Percentiles rank a stretch among this genome's conserved stretches.
These are phyloP conservation scores for Cryptosporidium meleagridis DNA, from an alignment of 169 alveolate genomes.

Conservation along the genomic window DNA sequence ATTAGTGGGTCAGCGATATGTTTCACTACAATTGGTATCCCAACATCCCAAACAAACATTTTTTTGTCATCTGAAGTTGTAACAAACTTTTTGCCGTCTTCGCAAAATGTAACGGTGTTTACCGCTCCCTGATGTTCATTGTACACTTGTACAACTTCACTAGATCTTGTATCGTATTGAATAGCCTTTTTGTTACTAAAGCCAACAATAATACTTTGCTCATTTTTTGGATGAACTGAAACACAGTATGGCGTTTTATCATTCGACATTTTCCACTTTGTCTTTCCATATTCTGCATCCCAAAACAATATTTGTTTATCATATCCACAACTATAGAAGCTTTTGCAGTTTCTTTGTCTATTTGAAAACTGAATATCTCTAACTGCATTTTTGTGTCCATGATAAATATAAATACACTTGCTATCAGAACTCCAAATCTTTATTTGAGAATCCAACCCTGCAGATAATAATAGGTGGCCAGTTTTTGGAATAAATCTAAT, in stretches of 20 bases:
- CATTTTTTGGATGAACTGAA: constrained; percentile 90
- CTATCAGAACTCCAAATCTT: constrained; percentile 94
- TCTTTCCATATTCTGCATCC: constrained; percentile 98
- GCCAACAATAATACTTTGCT: constrained; percentile 92
- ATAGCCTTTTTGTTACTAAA: constrained; percentile 91
- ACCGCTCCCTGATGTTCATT: constrained; percentile 95
- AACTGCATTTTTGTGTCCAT: constrained; percentile 96
- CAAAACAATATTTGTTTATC: constrained; percentile 93
- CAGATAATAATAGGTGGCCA: constrained; percentile 94
- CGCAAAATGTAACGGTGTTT: constrained; percentile 92
- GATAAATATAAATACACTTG: constrained; percentile 92
- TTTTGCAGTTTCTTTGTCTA: constrained; percentile 77
- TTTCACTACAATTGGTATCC: constrained; percentile 94
- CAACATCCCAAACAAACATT: constrained; percentile 95
- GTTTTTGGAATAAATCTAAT: constrained; percentile 92
- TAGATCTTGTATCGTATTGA: constrained; percentile 92
- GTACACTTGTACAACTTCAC: constrained; percentile 89
- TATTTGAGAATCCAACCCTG: constrained; percentile 91
- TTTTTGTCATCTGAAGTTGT: constrained; percentile 97
- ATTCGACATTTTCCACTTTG: constrained; percentile 86
- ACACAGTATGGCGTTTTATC: constrained; percentile 94
- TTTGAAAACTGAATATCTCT: constrained; percentile 90
- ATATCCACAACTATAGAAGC: constrained; percentile 92
- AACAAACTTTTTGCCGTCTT: constrained; percentile 90
- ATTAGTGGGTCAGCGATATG: constrained; percentile 95